Evolutionary conservation across 352 stramenopile genomes (phyloP).

Genomic region (Thalassiosira mediterranea): DNA sequence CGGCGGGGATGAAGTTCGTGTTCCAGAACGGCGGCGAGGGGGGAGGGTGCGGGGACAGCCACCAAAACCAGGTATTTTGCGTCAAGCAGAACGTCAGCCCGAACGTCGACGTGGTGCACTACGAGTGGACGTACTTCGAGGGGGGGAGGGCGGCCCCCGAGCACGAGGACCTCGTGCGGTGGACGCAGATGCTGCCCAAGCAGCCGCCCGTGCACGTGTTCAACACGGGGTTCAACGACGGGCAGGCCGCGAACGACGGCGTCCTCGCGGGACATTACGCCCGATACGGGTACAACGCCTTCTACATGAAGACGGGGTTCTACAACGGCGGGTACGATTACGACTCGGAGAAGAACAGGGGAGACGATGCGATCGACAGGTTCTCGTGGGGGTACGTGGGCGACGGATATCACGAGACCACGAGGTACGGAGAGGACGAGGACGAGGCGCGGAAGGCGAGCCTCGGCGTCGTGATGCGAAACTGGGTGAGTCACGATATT

Average conservation of each 20-base stretch:
- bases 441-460: slow-evolving; percentile 37
- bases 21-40: slow-evolving; percentile 55
- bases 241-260: slow-evolving; percentile 9
- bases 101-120: slow-evolving; percentile 53
- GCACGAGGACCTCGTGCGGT: slow-evolving; percentile 48
- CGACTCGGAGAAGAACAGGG: slow-evolving; percentile 36
- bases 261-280: slow-evolving; percentile 42
- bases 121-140: slow-evolving; percentile 61
- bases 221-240: slow-evolving; percentile 17
- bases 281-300: slow-evolving; percentile 50
- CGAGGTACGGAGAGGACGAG: slow-evolving; percentile 48
- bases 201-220: slow-evolving; percentile 49
- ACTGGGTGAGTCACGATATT: slow-evolving; percentile 21
- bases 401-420: slow-evolving; percentile 60
- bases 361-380: slow-evolving; percentile 33
- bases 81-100: slow-evolving; percentile 59
- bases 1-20: slow-evolving; percentile 48
- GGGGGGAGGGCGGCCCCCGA: slow-evolving; percentile 5
- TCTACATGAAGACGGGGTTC: slow-evolving; percentile 48
- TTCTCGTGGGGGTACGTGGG: slow-evolving; percentile 51
- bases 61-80: slow-evolving; percentile 51
- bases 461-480: slow-evolving; percentile 49
- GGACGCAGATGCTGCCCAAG: slow-evolving; percentile 50
- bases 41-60: slow-evolving; percentile 44
- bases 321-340: slow-evolving; percentile 54